A percentile compares a stretch with the other conserved stretches of the same genome.
phyloP scores from a whole-genome alignment of 345 rosid species.

The Melastoma malabathricum region DNA sequence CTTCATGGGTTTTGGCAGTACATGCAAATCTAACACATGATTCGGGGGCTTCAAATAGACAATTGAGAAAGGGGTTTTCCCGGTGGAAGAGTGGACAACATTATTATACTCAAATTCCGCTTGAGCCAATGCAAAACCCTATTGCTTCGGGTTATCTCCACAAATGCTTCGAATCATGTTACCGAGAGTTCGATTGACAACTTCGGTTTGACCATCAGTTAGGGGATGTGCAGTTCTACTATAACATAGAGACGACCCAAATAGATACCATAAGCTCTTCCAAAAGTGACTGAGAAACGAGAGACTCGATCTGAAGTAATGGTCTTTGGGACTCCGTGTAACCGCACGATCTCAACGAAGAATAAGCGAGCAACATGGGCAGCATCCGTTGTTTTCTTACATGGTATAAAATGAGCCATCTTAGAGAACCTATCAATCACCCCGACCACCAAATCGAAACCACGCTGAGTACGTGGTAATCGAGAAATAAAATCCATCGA shows the following conservation, averaged over 20 bases:
- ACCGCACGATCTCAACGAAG: not conserved
- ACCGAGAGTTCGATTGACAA: not conserved
- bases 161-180: not conserved
- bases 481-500: not conserved
- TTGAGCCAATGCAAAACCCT: not conserved
- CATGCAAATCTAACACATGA: not conserved
- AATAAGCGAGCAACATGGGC: not conserved
- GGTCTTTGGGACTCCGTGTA: not conserved
- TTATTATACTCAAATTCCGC: not conserved
- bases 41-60: not conserved
- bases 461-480: not conserved
- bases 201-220: not conserved
- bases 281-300: not conserved
- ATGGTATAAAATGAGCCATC: not conserved
- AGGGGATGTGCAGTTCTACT: not conserved
- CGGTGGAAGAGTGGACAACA: accelerated
- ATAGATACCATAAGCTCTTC: not conserved
- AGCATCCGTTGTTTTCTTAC: not conserved
- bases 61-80: not conserved
- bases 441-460: not conserved
- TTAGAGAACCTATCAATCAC: not conserved
- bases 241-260: not conserved
- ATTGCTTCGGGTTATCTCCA: not conserved
- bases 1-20: not conserved
- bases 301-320: not conserved